These are phyloP conservation scores for Alternaria sp. DNA, from an alignment of 2,329 filamentous ascomycete species.

Conservation along the genomic window DNA sequence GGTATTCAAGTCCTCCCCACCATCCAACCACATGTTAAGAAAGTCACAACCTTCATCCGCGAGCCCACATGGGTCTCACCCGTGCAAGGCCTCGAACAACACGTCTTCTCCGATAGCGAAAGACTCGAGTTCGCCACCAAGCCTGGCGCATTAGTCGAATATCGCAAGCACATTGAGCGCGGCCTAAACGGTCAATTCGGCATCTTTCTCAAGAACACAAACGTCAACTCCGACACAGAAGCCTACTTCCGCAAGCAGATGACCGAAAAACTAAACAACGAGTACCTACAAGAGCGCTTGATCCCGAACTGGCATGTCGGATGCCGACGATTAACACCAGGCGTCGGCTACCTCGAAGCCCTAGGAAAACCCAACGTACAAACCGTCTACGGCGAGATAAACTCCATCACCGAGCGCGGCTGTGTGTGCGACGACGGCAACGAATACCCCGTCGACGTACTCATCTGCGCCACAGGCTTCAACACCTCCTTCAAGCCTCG, in stretches of 20 bases:
- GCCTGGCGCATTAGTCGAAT: slow-evolving; percentile 50
- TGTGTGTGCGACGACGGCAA: slow-evolving; percentile 51
- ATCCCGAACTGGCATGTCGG: slow-evolving; percentile 48
- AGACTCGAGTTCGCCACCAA: slow-evolving; percentile 54
- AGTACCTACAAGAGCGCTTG: slow-evolving; percentile 45
- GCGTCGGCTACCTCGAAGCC: slow-evolving; percentile 55
- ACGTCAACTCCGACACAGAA: slow-evolving; percentile 53
- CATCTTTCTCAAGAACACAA: slow-evolving; percentile 56
- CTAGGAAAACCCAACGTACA: slow-evolving; percentile 54
- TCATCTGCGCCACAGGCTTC: slow-evolving; percentile 51
- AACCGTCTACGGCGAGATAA: slow-evolving; percentile 53
- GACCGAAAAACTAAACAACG: slow-evolving; percentile 53
- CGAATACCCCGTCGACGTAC: slow-evolving; percentile 48
- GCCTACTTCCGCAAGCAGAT: slow-evolving; percentile 56
- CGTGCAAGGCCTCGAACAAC: slow-evolving; percentile 54
- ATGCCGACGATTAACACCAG: slow-evolving; percentile 57
- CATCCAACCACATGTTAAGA: slow-evolving; percentile 56
- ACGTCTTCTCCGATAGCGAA: slow-evolving; percentile 55
- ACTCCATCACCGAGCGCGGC: slow-evolving; percentile 43
- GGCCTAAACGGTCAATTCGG: slow-evolving; percentile 59
- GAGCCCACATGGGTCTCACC: slow-evolving; percentile 62
- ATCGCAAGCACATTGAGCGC: slow-evolving; percentile 57
- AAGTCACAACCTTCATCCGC: slow-evolving; percentile 61
- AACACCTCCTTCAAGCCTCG: slow-evolving; percentile 55
- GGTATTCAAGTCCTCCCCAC: slow-evolving; percentile 63